Evolutionary conservation across 352 stramenopile genomes (phyloP).

Genomic region (Halophytophthora batemanensis): DNA sequence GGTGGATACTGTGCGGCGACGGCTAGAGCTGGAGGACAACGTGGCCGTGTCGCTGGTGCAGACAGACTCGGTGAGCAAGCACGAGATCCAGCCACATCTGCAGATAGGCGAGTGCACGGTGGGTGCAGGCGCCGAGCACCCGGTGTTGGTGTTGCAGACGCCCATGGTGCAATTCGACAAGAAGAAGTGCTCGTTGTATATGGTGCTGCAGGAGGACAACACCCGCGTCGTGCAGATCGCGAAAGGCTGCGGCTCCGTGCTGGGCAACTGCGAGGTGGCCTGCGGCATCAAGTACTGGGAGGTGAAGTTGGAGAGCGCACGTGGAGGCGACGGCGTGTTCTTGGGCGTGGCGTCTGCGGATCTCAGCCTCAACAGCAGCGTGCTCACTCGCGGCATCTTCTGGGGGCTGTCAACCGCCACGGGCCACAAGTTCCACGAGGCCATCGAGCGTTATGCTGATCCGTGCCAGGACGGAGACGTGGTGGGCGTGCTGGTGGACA

Average conservation of each 20-base stretch:
- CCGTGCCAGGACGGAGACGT: conserved; percentile 75
- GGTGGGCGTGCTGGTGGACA: conserved; percentile 71
- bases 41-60: conserved; percentile 67
- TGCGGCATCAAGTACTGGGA: conserved; percentile 86
- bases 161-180: conserved; percentile 60
- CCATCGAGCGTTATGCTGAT: conserved; percentile 70
- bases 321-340: conserved; percentile 68
- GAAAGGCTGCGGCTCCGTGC: conserved; percentile 59
- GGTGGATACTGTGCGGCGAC: conserved; percentile 48
- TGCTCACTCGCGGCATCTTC: conserved; percentile 60
- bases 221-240: conserved; percentile 50
- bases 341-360: conserved; percentile 55
- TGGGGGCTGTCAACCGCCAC: conserved; percentile 74
- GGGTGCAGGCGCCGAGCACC: conserved; percentile 51
- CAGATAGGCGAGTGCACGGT: conserved; percentile 70
- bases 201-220: conserved; percentile 53
- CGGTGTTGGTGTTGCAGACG: conserved; percentile 70
- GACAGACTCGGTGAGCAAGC: conserved; percentile 68
- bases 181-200: conserved; percentile 56
- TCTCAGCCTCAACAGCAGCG: conserved; percentile 51
- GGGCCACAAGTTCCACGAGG: conserved; percentile 75
- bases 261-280: conserved; percentile 51
- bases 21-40: conserved; percentile 45
- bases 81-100: conserved; percentile 56
- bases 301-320: conserved; percentile 48